These are phyloP conservation scores for Schizochytrium sp. DNA, from an alignment of 108 stramenopile species.

Conservation along the genomic window DNA sequence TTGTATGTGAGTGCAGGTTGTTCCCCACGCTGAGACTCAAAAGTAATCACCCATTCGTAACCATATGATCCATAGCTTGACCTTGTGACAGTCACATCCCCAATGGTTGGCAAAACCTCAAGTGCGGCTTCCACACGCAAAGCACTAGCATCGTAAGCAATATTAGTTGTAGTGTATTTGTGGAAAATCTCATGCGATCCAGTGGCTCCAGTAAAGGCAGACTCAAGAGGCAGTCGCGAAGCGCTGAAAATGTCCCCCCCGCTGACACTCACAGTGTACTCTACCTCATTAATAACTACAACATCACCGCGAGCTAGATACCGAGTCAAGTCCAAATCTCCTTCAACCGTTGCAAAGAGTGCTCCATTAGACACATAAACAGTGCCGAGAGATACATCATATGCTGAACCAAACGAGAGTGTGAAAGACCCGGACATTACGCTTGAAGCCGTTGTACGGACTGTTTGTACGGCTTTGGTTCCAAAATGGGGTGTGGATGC, in stretches of 20 bases:
- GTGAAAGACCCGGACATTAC: conserved; percentile 60
- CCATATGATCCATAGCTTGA: conserved; percentile 50
- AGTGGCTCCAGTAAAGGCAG: not conserved
- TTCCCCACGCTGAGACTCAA: not conserved
- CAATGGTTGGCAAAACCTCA: conserved; percentile 74
- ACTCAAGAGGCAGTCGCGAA: not conserved
- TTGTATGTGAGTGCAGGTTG: conserved; percentile 29
- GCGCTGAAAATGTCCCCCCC: not conserved
- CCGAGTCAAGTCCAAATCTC: not conserved
- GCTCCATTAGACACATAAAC: not conserved
- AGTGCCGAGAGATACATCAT: not conserved
- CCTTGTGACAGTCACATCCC: conserved; percentile 72
- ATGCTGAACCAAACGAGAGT: not conserved
- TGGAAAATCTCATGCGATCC: not conserved
- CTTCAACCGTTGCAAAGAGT: not conserved
- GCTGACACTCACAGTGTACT: not conserved
- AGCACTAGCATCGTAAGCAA: conserved; percentile 64
- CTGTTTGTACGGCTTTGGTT: conserved; percentile 66
- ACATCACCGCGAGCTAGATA: conserved; percentile 15
- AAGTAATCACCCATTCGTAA: conserved; percentile 27
- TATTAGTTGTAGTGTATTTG: conserved; percentile 59
- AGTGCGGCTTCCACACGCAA: conserved; percentile 70
- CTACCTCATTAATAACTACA: not conserved
- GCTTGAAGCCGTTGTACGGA: conserved; percentile 61
- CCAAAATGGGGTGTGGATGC: conserved; percentile 55